Evolutionary conservation across 805 yeast species (phyloP).

Genomic region (Hanseniaspora vineae): DNA sequence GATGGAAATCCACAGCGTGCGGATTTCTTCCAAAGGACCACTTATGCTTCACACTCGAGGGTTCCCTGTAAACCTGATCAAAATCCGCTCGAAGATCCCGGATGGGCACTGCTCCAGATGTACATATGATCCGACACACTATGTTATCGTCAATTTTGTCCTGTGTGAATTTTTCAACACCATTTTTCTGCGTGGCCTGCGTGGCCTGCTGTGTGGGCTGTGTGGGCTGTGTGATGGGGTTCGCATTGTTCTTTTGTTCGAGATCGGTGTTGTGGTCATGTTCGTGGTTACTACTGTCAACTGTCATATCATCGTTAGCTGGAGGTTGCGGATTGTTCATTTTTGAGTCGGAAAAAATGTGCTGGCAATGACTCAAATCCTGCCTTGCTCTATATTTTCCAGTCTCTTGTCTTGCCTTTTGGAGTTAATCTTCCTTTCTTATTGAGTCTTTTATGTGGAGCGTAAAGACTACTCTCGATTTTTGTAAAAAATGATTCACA

Average conservation of each 20-base stretch:
- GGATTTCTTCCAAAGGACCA: constrained; percentile 72
- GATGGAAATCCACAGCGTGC: constrained; percentile 43
- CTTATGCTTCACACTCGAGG: constrained; percentile 22
- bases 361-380: not conserved
- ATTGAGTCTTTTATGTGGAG: too few species aligned
- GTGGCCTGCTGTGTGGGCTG: constrained; percentile 35
- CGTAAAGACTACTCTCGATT: too few species aligned
- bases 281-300: not conserved
- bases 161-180: constrained; percentile 25
- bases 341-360: too few species aligned
- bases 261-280: not conserved
- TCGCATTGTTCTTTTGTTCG: constrained; percentile 8
- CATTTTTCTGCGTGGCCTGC: constrained; percentile 25
- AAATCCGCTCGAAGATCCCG: constrained; percentile 31
- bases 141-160: constrained; percentile 28
- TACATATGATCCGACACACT: constrained; percentile 47
- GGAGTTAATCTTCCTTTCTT: too few species aligned
- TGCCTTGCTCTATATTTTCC: too few species aligned
- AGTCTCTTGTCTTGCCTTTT: not conserved
- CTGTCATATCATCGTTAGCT: not conserved
- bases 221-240: constrained; percentile 28
- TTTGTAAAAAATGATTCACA: too few species aligned
- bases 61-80: constrained; percentile 15
- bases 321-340: too few species aligned
- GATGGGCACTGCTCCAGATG: constrained; percentile 40